Percentiles rank a stretch among this genome's conserved stretches.
Evolutionary conservation across 1,284 basidiomycete species (phyloP).

Genomic region (Cutaneotrichosporon cavernicola): DNA sequence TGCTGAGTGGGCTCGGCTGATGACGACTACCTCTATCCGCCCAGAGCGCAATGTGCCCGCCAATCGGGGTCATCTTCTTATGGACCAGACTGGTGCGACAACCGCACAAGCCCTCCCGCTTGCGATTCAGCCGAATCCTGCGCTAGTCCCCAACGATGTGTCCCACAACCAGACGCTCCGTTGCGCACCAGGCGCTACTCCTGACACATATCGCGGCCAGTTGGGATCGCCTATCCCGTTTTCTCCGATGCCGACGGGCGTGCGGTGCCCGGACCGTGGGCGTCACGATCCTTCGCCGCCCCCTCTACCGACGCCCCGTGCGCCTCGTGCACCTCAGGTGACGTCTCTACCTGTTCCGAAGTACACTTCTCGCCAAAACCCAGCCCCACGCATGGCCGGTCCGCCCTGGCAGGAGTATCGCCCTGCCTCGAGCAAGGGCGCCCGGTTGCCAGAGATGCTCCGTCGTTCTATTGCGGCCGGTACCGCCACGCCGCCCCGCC

Average conservation of each 20-base stretch:
- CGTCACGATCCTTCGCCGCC: neutral
- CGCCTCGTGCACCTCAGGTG: neutral
- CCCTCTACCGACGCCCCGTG: neutral
- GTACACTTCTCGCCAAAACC: neutral
- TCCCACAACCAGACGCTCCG: neutral
- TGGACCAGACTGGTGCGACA: neutral
- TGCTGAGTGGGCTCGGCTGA: constrained; percentile 11
- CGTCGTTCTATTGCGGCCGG: neutral
- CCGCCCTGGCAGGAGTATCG: constrained; percentile 5
- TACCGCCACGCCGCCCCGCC: neutral
- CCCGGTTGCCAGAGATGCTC: neutral
- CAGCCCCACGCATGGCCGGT: neutral
- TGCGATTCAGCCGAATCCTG: constrained; percentile 9
- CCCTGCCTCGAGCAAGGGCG: neutral
- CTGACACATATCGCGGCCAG: neutral
- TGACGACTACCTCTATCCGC: neutral
- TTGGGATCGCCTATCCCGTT: constrained; percentile 10
- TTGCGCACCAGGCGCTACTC: neutral
- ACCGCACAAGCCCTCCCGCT: neutral
- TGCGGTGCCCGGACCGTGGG: neutral
- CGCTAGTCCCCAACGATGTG: constrained; percentile 7
- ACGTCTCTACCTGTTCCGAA: neutral
- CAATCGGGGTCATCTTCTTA: neutral
- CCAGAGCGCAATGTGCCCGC: neutral
- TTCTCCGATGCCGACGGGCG: constrained; percentile 13